These are phyloP conservation scores for Aspergillus indologenus DNA, from an alignment of 495 filamentous ascomycete species.

Conservation along the genomic window DNA sequence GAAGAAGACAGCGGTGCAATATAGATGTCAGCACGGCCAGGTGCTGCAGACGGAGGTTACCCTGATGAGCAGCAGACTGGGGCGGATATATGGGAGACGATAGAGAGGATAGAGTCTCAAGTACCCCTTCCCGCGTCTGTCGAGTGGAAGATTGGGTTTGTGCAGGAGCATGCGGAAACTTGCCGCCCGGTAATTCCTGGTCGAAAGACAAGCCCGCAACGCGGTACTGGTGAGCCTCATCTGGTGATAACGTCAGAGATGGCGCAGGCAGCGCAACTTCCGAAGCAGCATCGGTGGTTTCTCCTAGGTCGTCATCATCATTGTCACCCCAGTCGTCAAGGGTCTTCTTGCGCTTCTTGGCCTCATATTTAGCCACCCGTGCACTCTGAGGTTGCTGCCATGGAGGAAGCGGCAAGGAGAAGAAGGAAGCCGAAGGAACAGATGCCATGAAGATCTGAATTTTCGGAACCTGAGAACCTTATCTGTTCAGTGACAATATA, in stretches of 20 bases:
- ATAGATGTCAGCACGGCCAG: conserved; percentile 56
- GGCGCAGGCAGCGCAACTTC: conserved; percentile 24
- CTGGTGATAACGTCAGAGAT: conserved; percentile 40
- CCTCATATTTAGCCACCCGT: conserved; percentile 38
- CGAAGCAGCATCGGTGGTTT: conserved; percentile 38
- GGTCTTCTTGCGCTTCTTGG: conserved; percentile 38
- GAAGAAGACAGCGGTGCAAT: conserved; percentile 58
- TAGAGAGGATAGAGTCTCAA: conserved; percentile 28
- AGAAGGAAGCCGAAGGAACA: conserved; percentile 31
- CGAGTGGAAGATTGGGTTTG: conserved; percentile 13
- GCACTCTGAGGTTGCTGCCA: conserved; percentile 37
- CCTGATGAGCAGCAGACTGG: conserved; percentile 33
- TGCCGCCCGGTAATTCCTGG: conserved; percentile 39
- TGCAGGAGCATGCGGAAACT: conserved; percentile 42
- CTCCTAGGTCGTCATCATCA: conserved; percentile 23
- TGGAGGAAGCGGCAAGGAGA: conserved; percentile 41
- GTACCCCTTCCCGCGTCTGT: conserved; percentile 17
- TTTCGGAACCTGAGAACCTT: conserved; percentile 4
- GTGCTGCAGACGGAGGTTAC: conserved; percentile 54
- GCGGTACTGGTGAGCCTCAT: conserved; percentile 47
- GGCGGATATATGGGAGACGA: conserved; percentile 36
- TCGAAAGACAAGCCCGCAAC: conserved; percentile 45
- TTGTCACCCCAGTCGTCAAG: conserved; percentile 28
- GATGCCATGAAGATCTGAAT: conserved; percentile 32
- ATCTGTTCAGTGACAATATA: conserved; percentile 2